Conservation (phyloP, 352 stramenopile species). For the Peronospora belbahrii region DNA sequence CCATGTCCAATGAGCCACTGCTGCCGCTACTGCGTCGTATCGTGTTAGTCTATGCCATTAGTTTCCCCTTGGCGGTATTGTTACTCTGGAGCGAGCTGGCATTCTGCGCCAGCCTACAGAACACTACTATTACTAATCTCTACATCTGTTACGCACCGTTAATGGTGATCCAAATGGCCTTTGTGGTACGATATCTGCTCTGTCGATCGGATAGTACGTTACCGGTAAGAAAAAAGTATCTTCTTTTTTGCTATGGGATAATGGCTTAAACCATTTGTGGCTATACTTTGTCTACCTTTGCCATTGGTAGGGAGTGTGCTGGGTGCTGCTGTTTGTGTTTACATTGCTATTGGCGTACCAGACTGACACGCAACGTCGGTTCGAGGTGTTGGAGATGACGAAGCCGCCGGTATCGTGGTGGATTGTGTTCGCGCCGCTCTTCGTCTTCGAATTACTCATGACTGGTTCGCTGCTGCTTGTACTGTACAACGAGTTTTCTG, state of each 20-base stretch:
- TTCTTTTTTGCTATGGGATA: slow-evolving; percentile 2
- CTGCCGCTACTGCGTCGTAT: slow-evolving; percentile 68
- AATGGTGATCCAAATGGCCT: slow-evolving; percentile 75
- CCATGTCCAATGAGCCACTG: slow-evolving; percentile 76
- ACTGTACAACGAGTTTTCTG: slow-evolving; percentile 72
- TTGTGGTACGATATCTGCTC: slow-evolving; percentile 74
- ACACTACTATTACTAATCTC: slow-evolving; percentile 44
- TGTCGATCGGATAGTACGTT: slow-evolving; percentile 71
- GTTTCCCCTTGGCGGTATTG: slow-evolving; percentile 54
- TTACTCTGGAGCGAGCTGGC: slow-evolving; percentile 78
- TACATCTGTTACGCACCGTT: slow-evolving; percentile 77
- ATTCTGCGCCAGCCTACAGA: slow-evolving; percentile 65
- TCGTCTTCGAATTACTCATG: slow-evolving; percentile 62
- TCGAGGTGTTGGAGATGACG: slow-evolving; percentile 12
- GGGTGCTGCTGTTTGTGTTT: slow-evolving; percentile 73
- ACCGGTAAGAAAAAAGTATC: slow-evolving; percentile 35
- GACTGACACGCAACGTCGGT: slow-evolving; percentile 45
- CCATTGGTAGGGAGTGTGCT: slow-evolving; percentile 49
- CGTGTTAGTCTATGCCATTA: slow-evolving; percentile 69
- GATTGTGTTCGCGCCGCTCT: slow-evolving; percentile 57
- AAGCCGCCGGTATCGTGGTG: slow-evolving; percentile 60
- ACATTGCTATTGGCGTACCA: slow-evolving; percentile 73
- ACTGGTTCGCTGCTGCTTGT: slow-evolving; percentile 42
- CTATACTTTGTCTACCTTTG: background rate
- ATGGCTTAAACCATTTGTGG: too few species aligned